Evolutionary conservation across 305 asterid genomes (phyloP), one percentile per base, ranked within the genome.

Genomic region (Rubia peregrina): DNA sequence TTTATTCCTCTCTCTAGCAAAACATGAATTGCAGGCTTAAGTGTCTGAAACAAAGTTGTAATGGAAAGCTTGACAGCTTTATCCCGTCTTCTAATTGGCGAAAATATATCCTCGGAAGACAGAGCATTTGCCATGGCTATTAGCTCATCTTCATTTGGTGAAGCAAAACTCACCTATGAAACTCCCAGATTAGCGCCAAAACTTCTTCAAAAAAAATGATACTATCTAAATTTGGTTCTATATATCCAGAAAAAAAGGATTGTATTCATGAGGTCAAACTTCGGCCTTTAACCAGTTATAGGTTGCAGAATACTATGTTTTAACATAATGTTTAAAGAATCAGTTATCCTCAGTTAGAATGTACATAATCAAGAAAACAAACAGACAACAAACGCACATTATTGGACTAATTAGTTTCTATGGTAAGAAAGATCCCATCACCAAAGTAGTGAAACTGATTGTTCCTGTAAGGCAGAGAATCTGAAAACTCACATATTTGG

Each of bases 101-200:
- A 60, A 71, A 86, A 89, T 71, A 75, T 73, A 67, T 85, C 85
- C 65, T 59, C 70, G 2, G 77, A 57, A 51, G 92, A 85, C 4
- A 92, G 73, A 19, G 91, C 87, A 77, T 89, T 90, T 83, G 96
- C 97, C 98, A 93, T 93, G 46, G 96, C 89, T 70, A 92, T 76
- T n/a, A 92, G 92, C 82, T 92, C 98, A 68, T 90, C 88, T 81
- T 88, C 98, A 59, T 88, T 92, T 46, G 96, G 96, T n/a, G 96
- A 92, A 74, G 89, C 82, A 63, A 84, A 92, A 61, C 83, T 89
- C 75, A 91, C 73, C 98, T 91, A 82, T 33, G 44, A 21, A 60
- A 70, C 24, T 16, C 7, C 49, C 40, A 36, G 8, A 14, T 41
- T 16, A 75, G 53, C 21, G 9, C 44, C 73, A 69, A 66, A 72